Evolutionary conservation across 306 rosid genomes (phyloP), one percentile per base, ranked within the genome.

Genomic region (Sesbania bispinosa): DNA sequence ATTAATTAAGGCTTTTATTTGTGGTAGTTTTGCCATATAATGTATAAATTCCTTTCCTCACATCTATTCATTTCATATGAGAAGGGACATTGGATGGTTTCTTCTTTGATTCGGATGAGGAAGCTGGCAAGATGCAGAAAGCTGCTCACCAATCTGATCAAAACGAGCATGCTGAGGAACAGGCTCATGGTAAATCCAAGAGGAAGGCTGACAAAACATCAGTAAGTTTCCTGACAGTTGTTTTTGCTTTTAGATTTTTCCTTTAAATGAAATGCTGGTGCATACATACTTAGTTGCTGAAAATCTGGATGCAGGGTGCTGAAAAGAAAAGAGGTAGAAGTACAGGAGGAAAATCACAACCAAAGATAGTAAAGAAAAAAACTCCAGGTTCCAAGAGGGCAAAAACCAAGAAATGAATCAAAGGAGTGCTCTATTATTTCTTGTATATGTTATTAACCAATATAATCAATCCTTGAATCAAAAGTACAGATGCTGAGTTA

Each of bases 81-180:
- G 60, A 74, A 93, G 98, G 98, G 86, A 94, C 98, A 23, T 73
- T 90, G 85, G 98, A 94, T 39, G 96, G 98, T 78, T 94, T 90
- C 81, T 83, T 77, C 29, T 94, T 94, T 80, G 96, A 90, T 83
- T 94, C 97, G 8, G 98, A 90, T n/a, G 96, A 90, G 41, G 98
- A 94, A 78, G 80, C 80, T 24, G 84, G 85, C 55, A 94, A 86
- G 83, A 75, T 77, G 38, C 89, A 85, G 7, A 94, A 94, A 47
- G 74, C 75, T 47, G 33, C 84, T 73, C 79, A 77, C 38, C 85
- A 84, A 75, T 55, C 89, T 63, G 90, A 86, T 71, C 79, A 84
- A 67, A 72, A 73, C 10, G 93, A 84, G 73, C 79, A 71, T 39
- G 84, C 13, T 45, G 92, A 86, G 59, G 97, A 83, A 26, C 87